phyloP scores from a whole-genome alignment of 192 early-diverging fungal genomes.

The Backusella tarrabulga region DNA sequence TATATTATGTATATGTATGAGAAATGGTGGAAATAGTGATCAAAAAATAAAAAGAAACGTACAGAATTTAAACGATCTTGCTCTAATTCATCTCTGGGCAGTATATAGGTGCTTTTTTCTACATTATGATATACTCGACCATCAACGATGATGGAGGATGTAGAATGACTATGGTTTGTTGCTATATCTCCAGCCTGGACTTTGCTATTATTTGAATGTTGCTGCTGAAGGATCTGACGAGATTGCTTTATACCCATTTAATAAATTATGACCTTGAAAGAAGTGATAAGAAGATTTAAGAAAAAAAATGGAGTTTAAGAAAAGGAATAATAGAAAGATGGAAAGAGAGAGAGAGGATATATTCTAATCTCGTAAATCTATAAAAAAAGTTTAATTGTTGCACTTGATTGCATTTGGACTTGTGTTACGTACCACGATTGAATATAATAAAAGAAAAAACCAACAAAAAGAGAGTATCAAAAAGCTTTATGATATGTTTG shows the following conservation, averaged over 20 bases:
- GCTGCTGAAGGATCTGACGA: background rate
- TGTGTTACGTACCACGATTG: background rate
- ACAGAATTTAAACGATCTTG: slow-evolving; percentile 28
- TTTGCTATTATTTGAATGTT: background rate
- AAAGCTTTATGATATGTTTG: background rate
- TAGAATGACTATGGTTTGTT: background rate
- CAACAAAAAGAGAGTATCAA: background rate
- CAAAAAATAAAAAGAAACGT: background rate
- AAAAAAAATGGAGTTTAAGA: background rate
- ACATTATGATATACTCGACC: slow-evolving; percentile 32
- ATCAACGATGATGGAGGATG: slow-evolving; percentile 12
- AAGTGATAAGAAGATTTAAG: background rate
- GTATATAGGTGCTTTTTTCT: slow-evolving; percentile 23
- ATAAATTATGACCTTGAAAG: background rate
- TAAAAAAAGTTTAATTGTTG: slow-evolving; percentile 5
- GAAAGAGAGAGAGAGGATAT: background rate
- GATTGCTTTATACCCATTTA: background rate
- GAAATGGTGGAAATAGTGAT: background rate
- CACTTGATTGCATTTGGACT: background rate
- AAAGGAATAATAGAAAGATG: background rate
- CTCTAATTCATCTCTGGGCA: slow-evolving; percentile 35
- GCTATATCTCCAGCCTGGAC: too few relatives aligned
- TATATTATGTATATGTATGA: background rate
- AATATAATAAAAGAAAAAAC: background rate
- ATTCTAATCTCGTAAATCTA: background rate